Evolutionary conservation across 768 basidiomycete genomes (phyloP), one percentile per base, ranked within the genome.

Genomic region (Agrocybe chaxingu): DNA sequence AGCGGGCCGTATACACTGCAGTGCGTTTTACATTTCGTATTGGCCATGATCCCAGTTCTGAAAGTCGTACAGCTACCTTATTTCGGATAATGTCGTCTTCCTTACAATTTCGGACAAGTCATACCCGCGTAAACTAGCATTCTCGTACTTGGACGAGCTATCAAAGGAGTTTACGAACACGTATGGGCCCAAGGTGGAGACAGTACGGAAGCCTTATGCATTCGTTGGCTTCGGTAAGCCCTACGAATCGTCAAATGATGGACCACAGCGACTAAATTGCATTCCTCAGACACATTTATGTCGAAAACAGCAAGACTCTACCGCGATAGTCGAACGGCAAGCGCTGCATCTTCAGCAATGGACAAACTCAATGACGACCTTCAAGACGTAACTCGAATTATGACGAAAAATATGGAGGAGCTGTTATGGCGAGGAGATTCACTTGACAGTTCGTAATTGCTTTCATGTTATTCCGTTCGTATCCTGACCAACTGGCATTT

Each of bases 391-490:
- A 98, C 97, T 43, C 78, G 92, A 57, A 98, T 99, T 69, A 98
- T 99, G 97, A 98, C 97, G 7, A 98, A 99, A 76, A 98, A 99
- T 64, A 99, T 99, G 96, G 97, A 99, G 70, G 97, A 99, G 69
- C 73, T 99, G 45, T 71, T 99, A 43, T 98, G 96, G 97, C 78
- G 97, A 66, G 97, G 97, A 24, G 97, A 99, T 67, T 96, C 92
- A 30, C 77, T 99, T 51, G 97, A 99, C 68, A 79, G 97, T 96
- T 63, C 59, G 89, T 73, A 32, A 8, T 41, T 36, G 34, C 36
- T 55, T n/a, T 9, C 11, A 24, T 24, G 30, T 44, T 24, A 16
- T 30, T 42, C 48, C 39, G 5, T 12, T 48, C 16, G 34, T 13
- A 29, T 33, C 11, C 33, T 40, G 40, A 7, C 12, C 47, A 24